A percentile compares a stretch with the other conserved stretches of the same genome.
Evolutionary conservation across 176 grass and related monocot genomes (phyloP).

Genomic region (Aechmea fasciata): DNA sequence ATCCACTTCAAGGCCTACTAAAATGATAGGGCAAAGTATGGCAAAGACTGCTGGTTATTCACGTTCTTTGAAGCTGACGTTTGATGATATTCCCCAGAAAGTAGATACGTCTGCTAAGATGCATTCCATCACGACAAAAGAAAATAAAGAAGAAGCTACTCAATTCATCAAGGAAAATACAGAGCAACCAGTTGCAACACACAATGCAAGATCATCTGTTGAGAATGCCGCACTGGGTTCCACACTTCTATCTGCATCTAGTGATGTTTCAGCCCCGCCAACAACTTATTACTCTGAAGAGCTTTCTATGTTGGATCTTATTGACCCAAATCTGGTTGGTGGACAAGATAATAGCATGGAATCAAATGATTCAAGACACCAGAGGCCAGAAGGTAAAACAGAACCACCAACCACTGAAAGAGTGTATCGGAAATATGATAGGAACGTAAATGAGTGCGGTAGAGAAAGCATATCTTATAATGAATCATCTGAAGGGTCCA

Average conservation of each 20-base stretch:
- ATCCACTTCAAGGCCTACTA: conserved; percentile 31
- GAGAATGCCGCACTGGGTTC: conserved; percentile 26
- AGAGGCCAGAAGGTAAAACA: conserved; percentile 6
- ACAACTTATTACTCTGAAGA: conserved; percentile 24
- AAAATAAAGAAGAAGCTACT: conserved; percentile 20
- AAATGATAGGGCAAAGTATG: conserved; percentile 22
- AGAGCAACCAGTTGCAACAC: conserved; percentile 30
- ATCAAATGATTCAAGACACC: conserved; percentile 28
- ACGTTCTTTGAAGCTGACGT: conserved; percentile 13
- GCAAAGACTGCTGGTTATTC: conserved; percentile 10
- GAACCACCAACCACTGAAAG: conserved; percentile 9
- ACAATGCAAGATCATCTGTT: conserved; percentile 25
- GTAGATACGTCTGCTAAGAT: conserved; percentile 22
- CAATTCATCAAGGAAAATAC: background rate
- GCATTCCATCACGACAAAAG: conserved; percentile 20
- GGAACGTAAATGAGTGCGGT: conserved; percentile 25
- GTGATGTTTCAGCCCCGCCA: conserved; percentile 30
- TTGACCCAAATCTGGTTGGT: conserved; percentile 27
- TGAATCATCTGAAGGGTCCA: conserved; percentile 38
- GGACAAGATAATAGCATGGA: conserved; percentile 32
- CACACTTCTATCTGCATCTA: conserved; percentile 23
- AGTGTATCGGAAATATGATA: conserved; percentile 2
- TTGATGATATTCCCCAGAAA: conserved; percentile 23
- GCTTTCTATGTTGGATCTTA: conserved; percentile 6
- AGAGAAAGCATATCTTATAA: conserved; percentile 27